Evolutionary conservation across 108 stramenopile genomes (phyloP).

Genomic region (Pseudonitzschia pungens): DNA sequence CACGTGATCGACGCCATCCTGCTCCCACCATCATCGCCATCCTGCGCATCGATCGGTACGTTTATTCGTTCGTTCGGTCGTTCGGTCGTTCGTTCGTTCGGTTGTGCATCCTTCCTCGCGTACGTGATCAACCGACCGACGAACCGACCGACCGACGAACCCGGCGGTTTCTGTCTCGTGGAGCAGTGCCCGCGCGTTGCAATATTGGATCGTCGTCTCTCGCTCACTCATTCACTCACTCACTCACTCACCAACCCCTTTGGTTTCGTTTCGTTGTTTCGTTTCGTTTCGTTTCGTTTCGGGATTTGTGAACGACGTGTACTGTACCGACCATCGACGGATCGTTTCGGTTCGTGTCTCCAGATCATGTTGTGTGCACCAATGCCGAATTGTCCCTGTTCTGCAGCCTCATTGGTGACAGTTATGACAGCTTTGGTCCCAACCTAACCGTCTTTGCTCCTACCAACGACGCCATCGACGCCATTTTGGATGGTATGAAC

Average conservation of each 20-base stretch:
- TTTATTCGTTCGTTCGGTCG: too few relatives aligned
- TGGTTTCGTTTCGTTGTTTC: background rate
- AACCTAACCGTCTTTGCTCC: conserved; percentile 9
- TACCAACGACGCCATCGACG: background rate
- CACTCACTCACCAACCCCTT: too few relatives aligned
- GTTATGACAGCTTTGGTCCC: conserved; percentile 4
- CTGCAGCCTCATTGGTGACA: conserved; percentile 16
- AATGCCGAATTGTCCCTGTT: conserved; percentile 42
- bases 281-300: background rate
- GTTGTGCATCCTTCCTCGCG: too few relatives aligned
- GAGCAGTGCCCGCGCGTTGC: too few relatives aligned
- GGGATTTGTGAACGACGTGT: background rate
- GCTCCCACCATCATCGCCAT: background rate
- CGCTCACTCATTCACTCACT: too few relatives aligned
- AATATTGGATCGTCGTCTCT: too few relatives aligned
- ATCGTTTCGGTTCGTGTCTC: background rate
- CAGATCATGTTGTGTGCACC: conserved; percentile 38
- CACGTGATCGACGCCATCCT: conserved; percentile 3
- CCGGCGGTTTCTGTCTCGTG: too few relatives aligned
- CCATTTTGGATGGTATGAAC: background rate
- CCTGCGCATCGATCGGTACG: background rate
- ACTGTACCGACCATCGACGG: background rate
- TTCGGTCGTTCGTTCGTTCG: too few relatives aligned
- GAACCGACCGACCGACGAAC: too few relatives aligned
- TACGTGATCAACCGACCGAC: too few relatives aligned